Base-by-base conservation (phyloP, 192 early-diverging fungal species). In the Podila clonocystis region DNA sequence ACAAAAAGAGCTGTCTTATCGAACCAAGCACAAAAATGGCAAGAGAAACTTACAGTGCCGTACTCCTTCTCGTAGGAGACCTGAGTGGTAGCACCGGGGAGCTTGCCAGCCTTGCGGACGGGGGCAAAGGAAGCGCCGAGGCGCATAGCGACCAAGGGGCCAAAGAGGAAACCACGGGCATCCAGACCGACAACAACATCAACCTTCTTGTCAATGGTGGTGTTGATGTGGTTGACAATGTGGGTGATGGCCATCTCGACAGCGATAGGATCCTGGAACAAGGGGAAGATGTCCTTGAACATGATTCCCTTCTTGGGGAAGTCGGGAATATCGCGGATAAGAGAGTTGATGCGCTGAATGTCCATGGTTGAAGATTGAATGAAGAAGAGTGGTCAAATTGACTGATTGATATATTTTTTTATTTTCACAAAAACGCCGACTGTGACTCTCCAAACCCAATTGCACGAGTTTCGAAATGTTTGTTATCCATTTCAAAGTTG, bases 211-310 rank as follows among this genome's bases (percentile, higher is more conserved):
- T 75, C 72, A 31, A 85, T 73, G 15, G 86, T 87, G 34, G 91
- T 90, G 67, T 73, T 83, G 82, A 95, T 86, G 79, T 96, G 93
- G 79, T 96, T 87, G 38, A 93, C 90, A 82, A 99, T 92, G 87
- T 97, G 90, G 71, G 87, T 89, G 50, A 97, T 92, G 15, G 99
- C 88, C 55, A 92, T 90, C 86, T 97, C 96, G 58, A 98, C 94
- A 22, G 97, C 98, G 38, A 86, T 89, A 28, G 97, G 97, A 80
- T 97, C 93, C 78, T 94, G 93, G 89, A 99, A 99, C 68, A 99
- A 90, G 50, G 95, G 95, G 75, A 98, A 97, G 78, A 99, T 97
- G 83, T 99, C 94, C 76, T 93, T 94, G 91, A 99, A 99, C 72
- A 96, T 82, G 70, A 99, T 98, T 24, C 98, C 97, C 89, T 93